Evolutionary conservation across 495 filamentous ascomycete genomes (phyloP), one percentile per base, ranked within the genome.

Genomic region (Aspergillus asperescens): DNA sequence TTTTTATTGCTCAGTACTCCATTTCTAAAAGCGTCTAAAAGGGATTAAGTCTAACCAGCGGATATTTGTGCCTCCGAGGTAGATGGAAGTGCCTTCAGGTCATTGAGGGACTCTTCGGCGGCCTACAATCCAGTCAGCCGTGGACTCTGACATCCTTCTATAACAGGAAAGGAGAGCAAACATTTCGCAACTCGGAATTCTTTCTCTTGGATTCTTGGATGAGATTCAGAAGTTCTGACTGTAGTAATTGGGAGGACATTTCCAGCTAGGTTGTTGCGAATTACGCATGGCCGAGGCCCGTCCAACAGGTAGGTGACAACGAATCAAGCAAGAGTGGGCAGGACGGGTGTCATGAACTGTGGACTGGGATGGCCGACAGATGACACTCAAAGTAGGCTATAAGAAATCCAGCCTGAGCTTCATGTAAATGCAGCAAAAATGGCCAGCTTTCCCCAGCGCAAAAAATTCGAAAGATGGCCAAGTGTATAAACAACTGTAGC

Each of bases 121-220:
- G 93, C 92, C 90, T 93, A 64, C 22, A 56, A 47, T 48, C 42
- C 40, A 35, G 56, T 69, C 23, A 71, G 63, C 51, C 49, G 20
- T 6, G 15, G 5, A 39, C 18, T 38, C 49, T 25, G 31, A 45
- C 38, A 58, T 54, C 45, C 34, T 23, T 41, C 25, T 41, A 35
- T 20, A 49, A 12, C 22, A 24, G 28, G 55, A 16, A n/a, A 22
- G 18, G n/a, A 41, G 39, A 55, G 63, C 79, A 53, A 63, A 91
- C 90, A 79, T 86, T 86, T 76, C 89, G 81, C 34, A 98, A 70
- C 56, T 97, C 93, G 47, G 82, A 77, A 67, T 95, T 84, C 70
- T 94, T 97, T 55, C 91, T 82, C 68, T 94, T 95, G 60, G 90
- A 91, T 67, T 98, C 93, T 64, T 96, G 91, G 47, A 96, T 87